Base-by-base conservation (phyloP, 1,284 basidiomycete species). In the Xerocomus minutiporus region DNA sequence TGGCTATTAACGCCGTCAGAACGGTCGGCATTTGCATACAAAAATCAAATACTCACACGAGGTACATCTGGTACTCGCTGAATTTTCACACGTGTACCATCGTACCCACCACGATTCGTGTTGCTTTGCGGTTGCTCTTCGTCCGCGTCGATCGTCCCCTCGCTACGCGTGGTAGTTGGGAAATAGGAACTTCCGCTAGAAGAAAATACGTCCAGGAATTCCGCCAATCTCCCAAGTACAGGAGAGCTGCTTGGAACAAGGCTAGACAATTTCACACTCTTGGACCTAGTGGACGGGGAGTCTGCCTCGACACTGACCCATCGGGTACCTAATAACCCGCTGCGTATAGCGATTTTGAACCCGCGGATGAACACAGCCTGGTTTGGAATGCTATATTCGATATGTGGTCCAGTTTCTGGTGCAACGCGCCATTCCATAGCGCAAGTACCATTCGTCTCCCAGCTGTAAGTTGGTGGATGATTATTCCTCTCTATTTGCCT, bases 281-380 rank as follows among this genome's bases (percentile, higher is more conserved):
- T 49, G 11, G 29, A 5, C 26, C 25, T 48, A n/a, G 50, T 40
- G 3, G 48, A 41, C 28, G 54, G 56, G 34, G 20, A 5, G n/a
- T 48, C 46, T 38, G 52, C 57, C 38, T 49, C 28, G 25, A 57
- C 56, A 6, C 34, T 41, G 32, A 57, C 25, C 38, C 47, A 13
- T 32, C 29, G 44, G 3, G 25, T 45, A 7, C 56, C 50, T 12
- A 57, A 35, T 25, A 48, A 2, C 12, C 48, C 41, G 5, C 8
- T 50, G 8, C 48, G 48, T 13, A 58, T 12, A n/a, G 47, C 53
- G 8, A 58, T 58, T 28, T 57, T 57, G 43, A 60, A 50, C 6
- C 59, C 59, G 5, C 51, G 50, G 25, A 60, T 58, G 43, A 50
- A 47, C 2, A 60, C 49, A 15, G 49, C n/a, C 20, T 58, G 57